Base-by-base conservation (phyloP, 192 early-diverging fungal species). In the Dissophora ornata region DNA sequence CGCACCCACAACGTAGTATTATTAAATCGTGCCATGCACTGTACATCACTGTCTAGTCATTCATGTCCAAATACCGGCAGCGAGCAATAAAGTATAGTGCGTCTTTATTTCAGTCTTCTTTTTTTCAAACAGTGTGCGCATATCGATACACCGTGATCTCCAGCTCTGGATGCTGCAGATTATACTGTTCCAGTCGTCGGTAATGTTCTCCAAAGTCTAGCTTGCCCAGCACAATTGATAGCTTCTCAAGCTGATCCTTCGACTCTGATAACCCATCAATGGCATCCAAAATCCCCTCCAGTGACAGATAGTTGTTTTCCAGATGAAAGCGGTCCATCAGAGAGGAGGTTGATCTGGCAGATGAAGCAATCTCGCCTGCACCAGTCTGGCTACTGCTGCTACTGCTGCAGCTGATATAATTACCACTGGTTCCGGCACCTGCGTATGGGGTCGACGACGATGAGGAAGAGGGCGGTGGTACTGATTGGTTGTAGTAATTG, bases 261-360 rank as follows among this genome's bases (percentile, higher is more conserved):
- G 52, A 41, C 1, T 77, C 73, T 10, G 58, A 61, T 0, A 77
- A 6, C 0, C 73, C 65, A 10, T 67, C 63, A 26, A 77, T 77
- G 19, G 73, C 73, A 46, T 77, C 73, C 15, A 77, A 22, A 16
- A 77, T 77, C 22, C 73, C 73, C 16, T 77, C 73, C 18, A 77
- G 53, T 0, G 73, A 77, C 21, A 77, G 40, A 32, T 62, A 67
- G 47, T 67, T 77, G 34, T 77, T 77, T 18, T 77, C 73, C 6
- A 60, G 50, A 34, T 77, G 59, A 26, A 77, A 77, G 4, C 73
- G 64, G 22, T 77, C 73, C 64, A 77, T 62, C 11, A 53, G 36
- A 6, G 62, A 75, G 3, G 71, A 66, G 2, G 71, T 71, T 8
- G 69, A 71, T 19, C 52, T 38, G 5, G 54, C 58, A n/a, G 69